phyloP scores from a whole-genome alignment of 495 filamentous ascomycete species.

The Beverwykella pulmonaria region DNA sequence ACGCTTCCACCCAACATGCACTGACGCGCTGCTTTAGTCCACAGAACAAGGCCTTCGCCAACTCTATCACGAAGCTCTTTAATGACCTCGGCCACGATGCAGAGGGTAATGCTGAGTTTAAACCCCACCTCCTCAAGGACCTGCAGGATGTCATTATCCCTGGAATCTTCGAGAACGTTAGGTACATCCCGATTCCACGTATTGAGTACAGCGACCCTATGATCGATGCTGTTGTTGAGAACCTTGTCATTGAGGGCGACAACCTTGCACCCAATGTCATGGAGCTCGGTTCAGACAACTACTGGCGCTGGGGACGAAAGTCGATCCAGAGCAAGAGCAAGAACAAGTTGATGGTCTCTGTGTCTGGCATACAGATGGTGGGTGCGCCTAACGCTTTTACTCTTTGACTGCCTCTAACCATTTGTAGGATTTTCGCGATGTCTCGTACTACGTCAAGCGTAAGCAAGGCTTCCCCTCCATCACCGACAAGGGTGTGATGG shows the following conservation, averaged over 20 bases:
- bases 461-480: constrained; percentile 94
- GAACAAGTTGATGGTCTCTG: constrained; percentile 80
- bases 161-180: constrained; percentile 77
- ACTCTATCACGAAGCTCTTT: constrained; percentile 82
- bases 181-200: constrained; percentile 90
- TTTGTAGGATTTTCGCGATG: constrained; percentile 67
- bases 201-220: constrained; percentile 88
- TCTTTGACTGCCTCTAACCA: not conserved
- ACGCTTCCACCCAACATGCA: not conserved
- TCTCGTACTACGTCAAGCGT: constrained; percentile 93
- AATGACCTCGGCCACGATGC: constrained; percentile 81
- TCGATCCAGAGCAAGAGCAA: constrained; percentile 73
- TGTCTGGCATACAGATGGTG: constrained; percentile 81
- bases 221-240: constrained; percentile 89
- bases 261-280: constrained; percentile 96
- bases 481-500: constrained; percentile 85
- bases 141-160: constrained; percentile 85
- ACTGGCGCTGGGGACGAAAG: constrained; percentile 94
- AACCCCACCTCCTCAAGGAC: constrained; percentile 88
- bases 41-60: constrained; percentile 77
- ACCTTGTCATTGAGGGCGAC: constrained; percentile 91
- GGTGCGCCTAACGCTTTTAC: not conserved
- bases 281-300: constrained; percentile 90
- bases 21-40: constrained; percentile 39
- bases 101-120: constrained; percentile 83